A percentile compares a stretch with the other conserved stretches of the same genome.
Evolutionary conservation across 2,329 filamentous ascomycete species (phyloP).

Genomic region (Chaetoscypha palmicola): DNA sequence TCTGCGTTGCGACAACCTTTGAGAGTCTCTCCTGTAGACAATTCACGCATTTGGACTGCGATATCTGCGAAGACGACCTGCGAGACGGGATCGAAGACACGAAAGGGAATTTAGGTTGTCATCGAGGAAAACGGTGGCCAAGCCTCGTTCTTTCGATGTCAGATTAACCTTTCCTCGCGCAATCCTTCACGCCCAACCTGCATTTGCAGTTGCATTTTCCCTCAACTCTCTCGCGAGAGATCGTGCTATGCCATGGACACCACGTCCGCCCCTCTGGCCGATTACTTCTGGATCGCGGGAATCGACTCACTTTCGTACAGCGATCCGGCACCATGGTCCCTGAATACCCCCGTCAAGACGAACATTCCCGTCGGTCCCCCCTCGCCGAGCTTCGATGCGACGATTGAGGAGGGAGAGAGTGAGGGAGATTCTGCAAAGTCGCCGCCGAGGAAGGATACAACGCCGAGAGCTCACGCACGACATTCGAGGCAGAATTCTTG

Average conservation of each 20-base stretch:
- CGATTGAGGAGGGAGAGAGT: conserved; percentile 45
- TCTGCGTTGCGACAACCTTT: too few species aligned
- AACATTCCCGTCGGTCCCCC: conserved; percentile 22
- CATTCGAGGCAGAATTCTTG: conserved; percentile 57
- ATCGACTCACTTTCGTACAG: conserved; percentile 61
- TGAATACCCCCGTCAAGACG: conserved; percentile 23
- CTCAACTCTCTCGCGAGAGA: neutral
- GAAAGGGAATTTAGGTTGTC: neutral
- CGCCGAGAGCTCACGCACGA: conserved; percentile 35
- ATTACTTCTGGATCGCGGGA: conserved; percentile 72
- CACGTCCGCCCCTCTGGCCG: conserved; percentile 58
- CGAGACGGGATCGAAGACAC: neutral
- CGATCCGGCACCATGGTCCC: conserved; percentile 39
- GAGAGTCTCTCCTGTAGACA: too few species aligned
- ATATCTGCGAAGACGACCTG: too few species aligned
- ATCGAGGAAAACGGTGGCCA: neutral
- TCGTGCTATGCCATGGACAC: conserved; percentile 29
- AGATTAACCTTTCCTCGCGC: conserved; percentile 6
- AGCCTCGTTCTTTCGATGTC: conserved; percentile 19
- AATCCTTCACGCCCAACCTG: neutral
- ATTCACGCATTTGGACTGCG: too few species aligned
- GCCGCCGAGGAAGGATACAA: conserved; percentile 13
- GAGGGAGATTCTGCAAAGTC: conserved; percentile 48
- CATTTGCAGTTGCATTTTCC: conserved; percentile 7
- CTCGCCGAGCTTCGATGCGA: conserved; percentile 42